These are phyloP conservation scores for Teunomyces stri DNA, from an alignment of 805 yeast species.

Conservation along the genomic window DNA sequence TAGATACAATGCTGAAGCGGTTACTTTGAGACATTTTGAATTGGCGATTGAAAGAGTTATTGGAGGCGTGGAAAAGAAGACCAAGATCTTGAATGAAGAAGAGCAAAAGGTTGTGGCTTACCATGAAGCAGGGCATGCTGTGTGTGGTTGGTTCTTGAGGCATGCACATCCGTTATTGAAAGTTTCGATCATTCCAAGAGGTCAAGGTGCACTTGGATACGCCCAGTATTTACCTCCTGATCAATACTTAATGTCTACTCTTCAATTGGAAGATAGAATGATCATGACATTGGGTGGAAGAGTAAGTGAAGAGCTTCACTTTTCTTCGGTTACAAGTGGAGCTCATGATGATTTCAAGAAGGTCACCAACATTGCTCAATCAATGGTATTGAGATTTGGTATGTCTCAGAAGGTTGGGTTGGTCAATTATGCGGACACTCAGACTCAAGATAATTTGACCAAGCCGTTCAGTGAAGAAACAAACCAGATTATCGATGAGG, in stretches of 20 bases:
- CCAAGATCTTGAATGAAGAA: slow-evolving; percentile 75
- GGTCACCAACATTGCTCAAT: slow-evolving; percentile 88
- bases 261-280: slow-evolving; percentile 86
- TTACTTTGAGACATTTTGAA: slow-evolving; percentile 80
- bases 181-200: slow-evolving; percentile 95
- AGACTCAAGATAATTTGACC: slow-evolving; percentile 61
- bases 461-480: slow-evolving; percentile 92
- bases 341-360: slow-evolving; percentile 96
- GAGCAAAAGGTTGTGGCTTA: slow-evolving; percentile 92
- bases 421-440: slow-evolving; percentile 69
- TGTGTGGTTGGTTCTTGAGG: slow-evolving; percentile 94
- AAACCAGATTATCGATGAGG: slow-evolving; percentile 74
- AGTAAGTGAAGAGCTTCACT: slow-evolving; percentile 92
- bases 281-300: slow-evolving; percentile 97
- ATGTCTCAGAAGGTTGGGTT: slow-evolving; percentile 89
- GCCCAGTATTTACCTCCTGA: slow-evolving; percentile 97
- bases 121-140: slow-evolving; percentile 99
- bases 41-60: slow-evolving; percentile 96
- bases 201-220: slow-evolving; percentile 95
- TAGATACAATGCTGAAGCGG: slow-evolving; percentile 67
- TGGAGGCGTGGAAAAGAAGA: slow-evolving; percentile 92
- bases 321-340: slow-evolving; percentile 90
- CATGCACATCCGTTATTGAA: slow-evolving; percentile 91
- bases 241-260: slow-evolving; percentile 69
- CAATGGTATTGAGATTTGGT: slow-evolving; percentile 90